Conservation (phyloP, 2,329 filamentous ascomycete species). For the Hymenoscyphus infarciens region DNA sequence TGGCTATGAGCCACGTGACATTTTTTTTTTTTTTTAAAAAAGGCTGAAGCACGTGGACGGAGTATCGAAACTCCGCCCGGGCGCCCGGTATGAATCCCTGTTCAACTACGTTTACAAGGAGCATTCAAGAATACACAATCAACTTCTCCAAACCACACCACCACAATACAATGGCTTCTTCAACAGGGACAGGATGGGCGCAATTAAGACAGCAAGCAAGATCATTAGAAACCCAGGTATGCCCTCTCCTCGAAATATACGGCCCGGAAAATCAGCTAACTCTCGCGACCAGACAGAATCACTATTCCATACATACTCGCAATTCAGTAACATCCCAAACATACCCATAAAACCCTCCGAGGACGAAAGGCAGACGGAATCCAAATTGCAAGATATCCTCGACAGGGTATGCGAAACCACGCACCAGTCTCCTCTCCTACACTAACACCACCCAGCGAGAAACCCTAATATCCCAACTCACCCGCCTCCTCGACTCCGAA, state of each 20-base stretch:
- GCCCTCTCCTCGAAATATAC: not conserved
- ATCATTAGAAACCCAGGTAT: conserved; percentile 84
- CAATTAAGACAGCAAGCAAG: conserved; percentile 91
- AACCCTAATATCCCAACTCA: conserved; percentile 73
- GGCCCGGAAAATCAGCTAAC: conserved; percentile 17
- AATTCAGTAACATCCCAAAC: conserved; percentile 77
- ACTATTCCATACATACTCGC: conserved; percentile 81
- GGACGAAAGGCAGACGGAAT: conserved; percentile 76
- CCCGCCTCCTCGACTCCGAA: conserved; percentile 90
- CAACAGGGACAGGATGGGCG: conserved; percentile 65
- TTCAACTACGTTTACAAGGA: conserved; percentile 6
- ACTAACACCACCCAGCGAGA: conserved; percentile 62
- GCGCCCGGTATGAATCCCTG: not conserved
- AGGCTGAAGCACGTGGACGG: not conserved
- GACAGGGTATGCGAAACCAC: conserved; percentile 58
- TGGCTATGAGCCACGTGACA: no score
- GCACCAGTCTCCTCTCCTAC: not conserved
- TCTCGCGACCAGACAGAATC: conserved; percentile 67
- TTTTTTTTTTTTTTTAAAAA: no score
- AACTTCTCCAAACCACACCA: not conserved
- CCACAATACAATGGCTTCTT: conserved; percentile 27
- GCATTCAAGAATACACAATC: conserved; percentile 1
- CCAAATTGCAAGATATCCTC: conserved; percentile 78
- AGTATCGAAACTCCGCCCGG: not conserved
- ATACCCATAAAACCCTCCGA: conserved; percentile 80